Conservation (phyloP, 441 rosid species). For the Mallotus repandus region DNA sequence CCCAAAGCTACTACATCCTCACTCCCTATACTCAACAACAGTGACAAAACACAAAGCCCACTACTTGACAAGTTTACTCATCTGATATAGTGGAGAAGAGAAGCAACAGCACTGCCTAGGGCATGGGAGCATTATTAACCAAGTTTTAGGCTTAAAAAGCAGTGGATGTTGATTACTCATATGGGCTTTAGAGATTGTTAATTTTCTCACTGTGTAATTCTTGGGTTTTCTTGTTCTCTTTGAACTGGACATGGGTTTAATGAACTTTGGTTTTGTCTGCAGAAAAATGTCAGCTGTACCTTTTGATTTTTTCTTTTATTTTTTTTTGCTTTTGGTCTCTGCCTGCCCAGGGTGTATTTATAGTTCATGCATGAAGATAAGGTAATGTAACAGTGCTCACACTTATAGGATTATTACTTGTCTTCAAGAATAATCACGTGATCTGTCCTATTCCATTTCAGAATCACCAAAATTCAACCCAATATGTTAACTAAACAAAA, state of each 20-base stretch:
- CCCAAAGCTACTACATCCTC: slow-evolving; percentile 24
- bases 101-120: not conserved
- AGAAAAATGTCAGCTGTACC: slow-evolving; percentile 5
- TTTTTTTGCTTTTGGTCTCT: not conserved
- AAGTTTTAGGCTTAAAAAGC: not conserved
- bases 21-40: not conserved
- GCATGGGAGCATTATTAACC: not conserved
- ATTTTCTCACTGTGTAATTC: not conserved
- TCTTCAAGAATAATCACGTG: slow-evolving; percentile 11
- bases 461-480: too few relatives aligned
- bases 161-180: slow-evolving; percentile 17
- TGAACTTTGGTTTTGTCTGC: slow-evolving; percentile 14
- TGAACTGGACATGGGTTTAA: slow-evolving; percentile 7
- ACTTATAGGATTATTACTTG: slow-evolving; percentile 10
- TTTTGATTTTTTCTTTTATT: not conserved
- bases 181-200: not conserved
- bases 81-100: not conserved
- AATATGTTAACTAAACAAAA: not conserved
- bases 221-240: slow-evolving; percentile 7
- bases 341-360: not conserved
- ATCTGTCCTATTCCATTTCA: not conserved
- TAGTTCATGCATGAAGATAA: not conserved
- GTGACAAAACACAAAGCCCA: slow-evolving; percentile 26
- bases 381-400: not conserved
- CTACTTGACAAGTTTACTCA: not conserved